These are phyloP conservation scores for Lentinula sp. DNA, from an alignment of 768 basidiomycete genomes.

Conservation along the genomic window DNA sequence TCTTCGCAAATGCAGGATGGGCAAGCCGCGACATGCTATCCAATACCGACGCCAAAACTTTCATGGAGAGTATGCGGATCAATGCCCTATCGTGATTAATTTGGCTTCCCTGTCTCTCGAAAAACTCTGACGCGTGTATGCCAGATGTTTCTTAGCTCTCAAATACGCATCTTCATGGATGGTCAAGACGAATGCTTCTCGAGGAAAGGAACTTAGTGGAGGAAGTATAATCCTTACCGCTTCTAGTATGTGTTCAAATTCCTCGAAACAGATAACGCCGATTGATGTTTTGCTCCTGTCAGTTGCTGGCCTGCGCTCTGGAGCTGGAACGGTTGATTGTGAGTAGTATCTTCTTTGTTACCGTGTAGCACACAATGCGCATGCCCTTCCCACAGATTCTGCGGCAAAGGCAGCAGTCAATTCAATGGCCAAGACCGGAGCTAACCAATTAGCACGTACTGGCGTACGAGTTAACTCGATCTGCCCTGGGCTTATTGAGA, in stretches of 20 bases:
- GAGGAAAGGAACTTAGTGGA: conserved; percentile 61
- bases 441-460: conserved; percentile 72
- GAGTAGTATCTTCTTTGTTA: conserved; percentile 21
- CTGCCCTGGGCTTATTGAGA: conserved; percentile 91
- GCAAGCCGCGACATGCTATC: conserved; percentile 40
- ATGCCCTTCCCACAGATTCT: conserved; percentile 51
- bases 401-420: conserved; percentile 93
- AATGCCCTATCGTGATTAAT: conserved; percentile 55
- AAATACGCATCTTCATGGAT: conserved; percentile 85
- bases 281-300: background rate
- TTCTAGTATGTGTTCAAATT: conserved; percentile 44
- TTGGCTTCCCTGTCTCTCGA: background rate
- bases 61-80: conserved; percentile 72
- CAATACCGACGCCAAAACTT: conserved; percentile 55
- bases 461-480: conserved; percentile 87
- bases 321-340: conserved; percentile 82
- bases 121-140: background rate
- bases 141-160: conserved; percentile 82
- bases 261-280: background rate
- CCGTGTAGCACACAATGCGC: conserved; percentile 11
- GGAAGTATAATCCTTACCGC: conserved; percentile 89
- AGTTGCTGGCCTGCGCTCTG: conserved; percentile 82
- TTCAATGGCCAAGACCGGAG: conserved; percentile 77
- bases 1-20: conserved; percentile 94
- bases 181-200: conserved; percentile 55